Base-by-base conservation (phyloP, 805 yeast genomes). In the Ogataea thermomethanolica region DNA sequence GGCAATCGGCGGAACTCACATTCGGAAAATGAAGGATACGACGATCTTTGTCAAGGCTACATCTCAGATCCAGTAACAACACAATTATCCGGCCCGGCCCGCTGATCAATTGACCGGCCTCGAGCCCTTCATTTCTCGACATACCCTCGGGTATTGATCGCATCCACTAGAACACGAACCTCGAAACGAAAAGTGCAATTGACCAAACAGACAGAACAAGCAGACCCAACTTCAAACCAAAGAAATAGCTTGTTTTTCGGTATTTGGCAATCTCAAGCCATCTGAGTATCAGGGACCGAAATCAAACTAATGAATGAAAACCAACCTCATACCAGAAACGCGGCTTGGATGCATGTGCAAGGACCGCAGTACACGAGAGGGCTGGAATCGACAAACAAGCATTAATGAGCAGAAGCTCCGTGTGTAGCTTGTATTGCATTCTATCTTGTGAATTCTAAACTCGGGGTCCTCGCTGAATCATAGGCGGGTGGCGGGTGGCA, bases 121-220 rank as follows among this genome's bases (percentile, higher is more conserved):
- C 3, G 20, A 17, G 20, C 20, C 20, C 29, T n/a, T 22, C 12
- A 25, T 15, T 26, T 33, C 33, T 37, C 45, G 47, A 48, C 49
- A 48, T 45, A 48, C 48, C 43, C 17, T 5, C 30, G 7, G 33
- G 49, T 45, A 48, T 48, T 48, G 51, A 48, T 48, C 20, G 20
- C 20, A 17, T 17, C 45, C 39, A 29, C 26, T 41, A 39, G 41
- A n/a, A 20, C 39, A 39, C 42, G 43, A 30, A 37, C 40, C 37
- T 27, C 21, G 29, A 25, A 21, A 25, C 22, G 7, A 13, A 13
- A 13, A 9, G 23, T 3, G 3, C 3, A 17, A 17, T 17, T 5
- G 20, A 17, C 20, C 20, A 17, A 17, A 17, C 20, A 5, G 20
- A 17, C 20, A 4, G 20, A 17, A 17, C 20, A 17, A 17, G 20